These are phyloP conservation scores for Rhizopogon rudus DNA, from an alignment of 768 basidiomycete genomes.

Conservation along the genomic window DNA sequence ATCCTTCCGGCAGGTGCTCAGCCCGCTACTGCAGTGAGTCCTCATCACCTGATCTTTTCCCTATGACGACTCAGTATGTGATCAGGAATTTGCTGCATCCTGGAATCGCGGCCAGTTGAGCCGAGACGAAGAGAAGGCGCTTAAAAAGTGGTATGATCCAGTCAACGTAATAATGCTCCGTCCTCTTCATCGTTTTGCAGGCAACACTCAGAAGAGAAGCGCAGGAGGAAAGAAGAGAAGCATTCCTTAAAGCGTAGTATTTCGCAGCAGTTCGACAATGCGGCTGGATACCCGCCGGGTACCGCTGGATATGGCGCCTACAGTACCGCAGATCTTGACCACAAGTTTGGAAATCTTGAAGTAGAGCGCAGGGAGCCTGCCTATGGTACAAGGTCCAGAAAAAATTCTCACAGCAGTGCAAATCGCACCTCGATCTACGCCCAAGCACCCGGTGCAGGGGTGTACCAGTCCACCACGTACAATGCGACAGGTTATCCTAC, in stretches of 20 bases:
- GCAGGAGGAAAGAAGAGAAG: slow-evolving; percentile 50
- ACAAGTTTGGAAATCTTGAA: slow-evolving; percentile 30
- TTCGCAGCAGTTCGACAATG: slow-evolving; percentile 34
- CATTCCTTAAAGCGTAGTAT: slow-evolving; percentile 34
- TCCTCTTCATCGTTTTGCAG: slow-evolving; percentile 22
- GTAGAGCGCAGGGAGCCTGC: slow-evolving; percentile 27
- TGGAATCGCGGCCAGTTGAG: slow-evolving; percentile 44
- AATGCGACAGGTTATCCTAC: slow-evolving; percentile 24
- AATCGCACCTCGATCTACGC: slow-evolving; percentile 21
- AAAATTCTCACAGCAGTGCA: slow-evolving; percentile 40
- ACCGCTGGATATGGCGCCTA: slow-evolving; percentile 19
- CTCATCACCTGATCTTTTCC: not conserved
- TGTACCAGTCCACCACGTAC: slow-evolving; percentile 25
- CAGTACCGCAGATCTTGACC: slow-evolving; percentile 30
- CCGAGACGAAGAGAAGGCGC: slow-evolving; percentile 34
- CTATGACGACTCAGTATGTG: not conserved
- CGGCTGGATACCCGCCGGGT: slow-evolving; percentile 25
- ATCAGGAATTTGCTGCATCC: slow-evolving; percentile 55
- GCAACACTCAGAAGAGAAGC: slow-evolving; percentile 43
- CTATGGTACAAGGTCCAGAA: slow-evolving; percentile 34
- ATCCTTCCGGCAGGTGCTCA: slow-evolving; percentile 56
- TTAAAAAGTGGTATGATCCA: slow-evolving; percentile 40
- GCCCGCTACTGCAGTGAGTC: slow-evolving; percentile 50
- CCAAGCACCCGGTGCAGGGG: not conserved
- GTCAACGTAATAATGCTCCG: not conserved